These are phyloP conservation scores for Aspergillus japonicus DNA, from an alignment of 2,329 filamentous ascomycete genomes.

Conservation along the genomic window DNA sequence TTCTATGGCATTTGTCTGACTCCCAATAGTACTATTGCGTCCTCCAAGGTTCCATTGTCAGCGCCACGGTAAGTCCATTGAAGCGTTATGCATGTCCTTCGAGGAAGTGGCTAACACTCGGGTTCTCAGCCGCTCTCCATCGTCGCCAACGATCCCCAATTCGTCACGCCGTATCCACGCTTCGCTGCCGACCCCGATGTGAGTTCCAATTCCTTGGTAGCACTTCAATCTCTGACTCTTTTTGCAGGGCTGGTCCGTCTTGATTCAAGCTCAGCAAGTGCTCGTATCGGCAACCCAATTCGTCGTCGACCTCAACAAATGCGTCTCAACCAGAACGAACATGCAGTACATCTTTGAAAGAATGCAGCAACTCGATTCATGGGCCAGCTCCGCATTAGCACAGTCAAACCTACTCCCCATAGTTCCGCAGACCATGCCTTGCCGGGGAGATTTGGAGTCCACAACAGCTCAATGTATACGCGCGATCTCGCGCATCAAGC, in stretches of 20 bases:
- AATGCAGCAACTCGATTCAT: conserved; percentile 44
- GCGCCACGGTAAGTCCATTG: conserved; percentile 40
- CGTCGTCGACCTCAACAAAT: conserved; percentile 42
- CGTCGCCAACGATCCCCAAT: conserved; percentile 44
- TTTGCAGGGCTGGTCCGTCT: conserved; percentile 42
- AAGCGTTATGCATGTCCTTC: neutral
- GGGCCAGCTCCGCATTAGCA: conserved; percentile 38
- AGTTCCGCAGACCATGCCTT: conserved; percentile 23
- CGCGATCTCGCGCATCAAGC: conserved; percentile 44
- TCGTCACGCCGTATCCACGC: conserved; percentile 42
- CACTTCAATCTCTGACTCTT: conserved; percentile 14
- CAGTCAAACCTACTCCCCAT: conserved; percentile 34
- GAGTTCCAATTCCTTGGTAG: conserved; percentile 12
- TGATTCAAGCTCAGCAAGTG: conserved; percentile 45
- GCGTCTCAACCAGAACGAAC: conserved; percentile 34
- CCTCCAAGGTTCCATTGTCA: conserved; percentile 47
- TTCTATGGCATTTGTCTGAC: conserved; percentile 3
- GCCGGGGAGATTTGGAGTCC: conserved; percentile 33
- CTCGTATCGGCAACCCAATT: conserved; percentile 44
- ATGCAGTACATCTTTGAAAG: conserved; percentile 41
- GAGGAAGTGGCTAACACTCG: conserved; percentile 12
- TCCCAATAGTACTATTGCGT: conserved; percentile 44
- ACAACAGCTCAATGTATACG: conserved; percentile 42
- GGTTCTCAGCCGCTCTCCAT: conserved; percentile 42
- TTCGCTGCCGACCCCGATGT: conserved; percentile 45